Percentiles rank a stretch among this genome's conserved stretches.
Evolutionary conservation across 352 stramenopile species (phyloP).

Genomic region (Globisporangium cederbergense): DNA sequence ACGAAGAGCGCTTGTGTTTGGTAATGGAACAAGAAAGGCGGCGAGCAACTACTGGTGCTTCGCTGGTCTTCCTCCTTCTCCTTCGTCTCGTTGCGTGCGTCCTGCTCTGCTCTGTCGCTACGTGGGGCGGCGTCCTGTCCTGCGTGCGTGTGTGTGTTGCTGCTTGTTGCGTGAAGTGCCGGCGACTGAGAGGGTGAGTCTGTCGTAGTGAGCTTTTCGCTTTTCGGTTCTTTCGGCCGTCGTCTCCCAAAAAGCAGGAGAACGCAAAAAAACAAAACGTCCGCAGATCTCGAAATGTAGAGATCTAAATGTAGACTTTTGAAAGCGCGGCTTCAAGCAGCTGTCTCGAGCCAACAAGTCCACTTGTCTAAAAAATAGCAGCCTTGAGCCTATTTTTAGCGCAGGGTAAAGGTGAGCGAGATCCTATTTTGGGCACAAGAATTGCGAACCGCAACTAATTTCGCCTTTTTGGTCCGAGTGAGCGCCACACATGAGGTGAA

Average conservation of each 20-base stretch:
- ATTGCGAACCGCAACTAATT: too few species aligned
- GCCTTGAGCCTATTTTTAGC: not conserved
- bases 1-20: not conserved
- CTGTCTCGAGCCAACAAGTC: not conserved
- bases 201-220: slow-evolving; percentile 8
- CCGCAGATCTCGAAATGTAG: not conserved
- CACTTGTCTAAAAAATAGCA: not conserved
- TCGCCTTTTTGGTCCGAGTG: too few species aligned
- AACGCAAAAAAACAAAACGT: slow-evolving; percentile 7
- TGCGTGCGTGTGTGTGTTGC: not conserved
- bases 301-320: not conserved
- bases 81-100: not conserved
- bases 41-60: not conserved
- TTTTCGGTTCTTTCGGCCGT: not conserved
- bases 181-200: not conserved
- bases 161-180: not conserved
- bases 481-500: too few species aligned
- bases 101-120: not conserved
- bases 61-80: not conserved
- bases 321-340: not conserved
- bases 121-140: slow-evolving; percentile 2
- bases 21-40: not conserved
- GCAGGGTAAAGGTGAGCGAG: not conserved
- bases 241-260: slow-evolving; percentile 4
- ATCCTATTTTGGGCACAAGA: too few species aligned